phyloP scores from a whole-genome alignment of 2,329 filamentous ascomycete species.

The Fusarium keratoplasticum region DNA sequence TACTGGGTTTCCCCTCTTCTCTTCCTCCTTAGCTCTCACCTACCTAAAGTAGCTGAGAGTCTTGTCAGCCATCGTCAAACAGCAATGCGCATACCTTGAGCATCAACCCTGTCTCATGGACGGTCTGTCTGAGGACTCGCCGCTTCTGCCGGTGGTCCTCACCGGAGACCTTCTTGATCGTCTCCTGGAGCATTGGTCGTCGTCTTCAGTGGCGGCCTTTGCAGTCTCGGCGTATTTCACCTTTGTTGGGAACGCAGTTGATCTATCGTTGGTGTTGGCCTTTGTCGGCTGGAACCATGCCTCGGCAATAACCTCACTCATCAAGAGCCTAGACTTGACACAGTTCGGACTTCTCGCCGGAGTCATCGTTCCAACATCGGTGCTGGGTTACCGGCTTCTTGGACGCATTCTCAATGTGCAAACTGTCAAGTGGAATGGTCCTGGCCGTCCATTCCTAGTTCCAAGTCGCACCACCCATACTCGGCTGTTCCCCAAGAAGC shows the following conservation, averaged over 20 bases:
- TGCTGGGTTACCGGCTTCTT: not conserved
- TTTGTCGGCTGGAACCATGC: constrained; percentile 37
- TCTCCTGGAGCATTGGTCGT: not conserved
- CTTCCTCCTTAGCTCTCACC: constrained; percentile 2
- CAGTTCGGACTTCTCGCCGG: constrained; percentile 4
- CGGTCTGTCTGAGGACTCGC: constrained; percentile 40
- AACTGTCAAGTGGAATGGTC: constrained; percentile 7
- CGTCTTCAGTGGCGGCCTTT: not conserved
- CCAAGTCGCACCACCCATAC: constrained; percentile 74
- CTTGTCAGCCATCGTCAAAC: not conserved
- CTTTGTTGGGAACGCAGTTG: constrained; percentile 34
- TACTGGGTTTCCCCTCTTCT: constrained; percentile 1
- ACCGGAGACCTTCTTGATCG: constrained; percentile 36
- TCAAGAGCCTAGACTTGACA: constrained; percentile 3
- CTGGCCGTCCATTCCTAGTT: constrained; percentile 64
- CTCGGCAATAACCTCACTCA: constrained; percentile 3
- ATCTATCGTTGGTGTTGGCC: constrained; percentile 41
- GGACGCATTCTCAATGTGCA: not conserved
- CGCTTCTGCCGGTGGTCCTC: constrained; percentile 34
- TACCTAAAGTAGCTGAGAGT: not conserved
- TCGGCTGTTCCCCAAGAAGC: constrained; percentile 73
- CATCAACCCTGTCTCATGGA: constrained; percentile 40
- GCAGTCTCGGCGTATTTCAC: constrained; percentile 30
- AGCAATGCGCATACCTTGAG: constrained; percentile 25
- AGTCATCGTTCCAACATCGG: not conserved